Base-by-base conservation (phyloP, 345 rosid genomes). In the Eucalyptus tenuipes region DNA sequence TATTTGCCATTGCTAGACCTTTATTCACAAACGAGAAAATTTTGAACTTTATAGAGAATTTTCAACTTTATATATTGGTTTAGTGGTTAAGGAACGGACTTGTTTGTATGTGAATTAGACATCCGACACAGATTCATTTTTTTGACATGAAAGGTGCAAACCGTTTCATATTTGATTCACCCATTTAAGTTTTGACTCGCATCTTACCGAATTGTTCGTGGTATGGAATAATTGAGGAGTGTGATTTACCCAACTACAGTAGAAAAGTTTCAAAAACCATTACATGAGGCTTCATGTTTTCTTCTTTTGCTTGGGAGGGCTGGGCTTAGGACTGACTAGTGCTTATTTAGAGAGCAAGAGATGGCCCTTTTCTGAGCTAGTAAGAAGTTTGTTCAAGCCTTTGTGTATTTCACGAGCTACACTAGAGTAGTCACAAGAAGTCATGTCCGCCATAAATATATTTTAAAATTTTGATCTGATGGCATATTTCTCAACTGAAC, bases 41-140 rank as follows among this genome's bases (percentile, higher is more conserved):
- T n/a, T 64, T n/a, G 13, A n/a, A 61, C 9, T 12, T 61, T 7
- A 7, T n/a, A 64, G 20, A 66, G 18, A 7, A 10, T 10, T 18
- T 71, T 20, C 3, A 37, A 68, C 7, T 16, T 68, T 18, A 71
- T 37, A 71, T 0, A 71, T 71, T 18, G 13, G 4, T 42, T 71
- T 37, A 9, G 4, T 68, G 7, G 4, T 68, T 33, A 68, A 31
- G 24, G 2, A 68, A 37, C 2, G 4, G 5, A 71, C 8, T 10
- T 71, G 3, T 52, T 52, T 0, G 14, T 37, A 37, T 3, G 14
- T 37, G 13, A 37, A 20, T 37, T 18, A 71, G 45, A 37, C 0
- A 0, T 0, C 3, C 0, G 2, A 71, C 8, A 6, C 8, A 0
- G 0, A 33, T 37, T 71, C 45, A 37, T 71, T 71, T 71, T 71